These are phyloP conservation scores for Tylopilus plumbeoviolaceoides DNA, from an alignment of 768 basidiomycete genomes.

Conservation along the genomic window DNA sequence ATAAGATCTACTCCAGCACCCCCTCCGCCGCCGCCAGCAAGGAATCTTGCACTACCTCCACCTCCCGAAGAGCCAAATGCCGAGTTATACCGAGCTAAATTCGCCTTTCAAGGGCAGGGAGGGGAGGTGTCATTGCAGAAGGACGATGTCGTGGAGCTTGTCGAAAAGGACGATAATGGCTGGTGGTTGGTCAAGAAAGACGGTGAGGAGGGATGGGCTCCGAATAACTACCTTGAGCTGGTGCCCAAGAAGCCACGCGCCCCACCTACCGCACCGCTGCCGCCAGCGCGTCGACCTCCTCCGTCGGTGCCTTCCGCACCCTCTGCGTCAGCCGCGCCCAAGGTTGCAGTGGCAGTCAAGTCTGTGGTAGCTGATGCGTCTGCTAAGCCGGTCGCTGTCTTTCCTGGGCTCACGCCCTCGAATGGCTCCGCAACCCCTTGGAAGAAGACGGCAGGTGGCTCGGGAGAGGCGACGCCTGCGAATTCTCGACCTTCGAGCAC, in stretches of 20 bases:
- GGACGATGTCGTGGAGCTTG: slow-evolving; percentile 87
- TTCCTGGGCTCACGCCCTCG: slow-evolving; percentile 66
- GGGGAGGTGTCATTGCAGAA: slow-evolving; percentile 89
- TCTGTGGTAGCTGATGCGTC: slow-evolving; percentile 52
- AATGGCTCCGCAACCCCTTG: slow-evolving; percentile 73
- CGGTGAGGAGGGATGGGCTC: slow-evolving; percentile 88
- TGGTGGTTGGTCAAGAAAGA: slow-evolving; percentile 97
- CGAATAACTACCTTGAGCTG: slow-evolving; percentile 87
- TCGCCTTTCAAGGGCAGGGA: slow-evolving; percentile 87
- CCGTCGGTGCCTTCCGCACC: slow-evolving; percentile 39
- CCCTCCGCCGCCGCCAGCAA: slow-evolving; percentile 37
- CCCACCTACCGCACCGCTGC: slow-evolving; percentile 65
- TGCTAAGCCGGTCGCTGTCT: slow-evolving; percentile 80
- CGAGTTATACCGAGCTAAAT: slow-evolving; percentile 83
- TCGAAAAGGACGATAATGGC: slow-evolving; percentile 91
- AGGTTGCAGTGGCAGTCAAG: slow-evolving; percentile 33
- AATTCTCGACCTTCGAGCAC: slow-evolving; percentile 52
- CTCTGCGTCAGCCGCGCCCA: slow-evolving; percentile 33
- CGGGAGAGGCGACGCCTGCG: slow-evolving; percentile 37
- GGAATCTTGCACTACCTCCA: slow-evolving; percentile 47
- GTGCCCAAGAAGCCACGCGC: slow-evolving; percentile 64
- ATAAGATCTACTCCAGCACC: slow-evolving; percentile 20
- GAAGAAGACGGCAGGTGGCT: slow-evolving; percentile 52
- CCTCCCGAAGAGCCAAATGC: slow-evolving; percentile 59
- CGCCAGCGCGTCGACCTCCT: slow-evolving; percentile 48